Conservation (phyloP, 1,284 basidiomycete genomes). For the Ceratobasidium sp. region DNA sequence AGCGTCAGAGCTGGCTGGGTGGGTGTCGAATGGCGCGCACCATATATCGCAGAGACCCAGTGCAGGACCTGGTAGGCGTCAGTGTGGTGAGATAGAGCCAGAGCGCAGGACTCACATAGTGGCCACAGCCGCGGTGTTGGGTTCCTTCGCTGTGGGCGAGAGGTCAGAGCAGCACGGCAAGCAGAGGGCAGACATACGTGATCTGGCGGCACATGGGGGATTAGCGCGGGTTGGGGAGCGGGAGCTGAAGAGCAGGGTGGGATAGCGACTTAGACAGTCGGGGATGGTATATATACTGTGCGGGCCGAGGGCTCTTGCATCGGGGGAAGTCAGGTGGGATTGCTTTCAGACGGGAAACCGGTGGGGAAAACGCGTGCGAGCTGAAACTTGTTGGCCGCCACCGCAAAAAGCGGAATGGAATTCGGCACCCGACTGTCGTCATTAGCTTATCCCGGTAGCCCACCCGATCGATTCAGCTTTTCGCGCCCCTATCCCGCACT, state of each 20-base stretch:
- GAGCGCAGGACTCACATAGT: conserved; percentile 61
- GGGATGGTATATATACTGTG: conserved; percentile 21
- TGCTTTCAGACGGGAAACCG: background rate
- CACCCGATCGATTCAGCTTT: conserved; percentile 10
- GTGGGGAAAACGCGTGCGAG: conserved; percentile 10
- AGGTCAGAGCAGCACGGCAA: background rate
- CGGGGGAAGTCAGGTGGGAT: background rate
- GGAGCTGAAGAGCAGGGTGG: background rate
- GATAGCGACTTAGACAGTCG: conserved; percentile 9
- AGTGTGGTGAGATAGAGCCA: conserved; percentile 28
- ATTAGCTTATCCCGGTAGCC: conserved; percentile 21
- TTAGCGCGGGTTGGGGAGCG: background rate
- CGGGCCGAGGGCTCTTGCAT: conserved; percentile 18
- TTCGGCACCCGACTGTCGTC: conserved; percentile 35
- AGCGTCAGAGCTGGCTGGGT: conserved; percentile 5
- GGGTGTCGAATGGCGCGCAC: conserved; percentile 12
- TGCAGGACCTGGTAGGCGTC: conserved; percentile 25
- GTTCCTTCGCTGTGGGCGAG: conserved; percentile 73
- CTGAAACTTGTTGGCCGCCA: conserved; percentile 18
- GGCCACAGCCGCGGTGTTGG: conserved; percentile 74
- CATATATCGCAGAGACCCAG: conserved; percentile 45
- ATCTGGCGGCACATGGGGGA: conserved; percentile 50
- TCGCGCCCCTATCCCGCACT: conserved; percentile 31
- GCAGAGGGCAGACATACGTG: conserved; percentile 47
- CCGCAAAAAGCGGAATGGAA: conserved; percentile 9